Evolutionary conservation across 2,329 filamentous ascomycete species (phyloP).

Genomic region (Neofusicoccum ribis): DNA sequence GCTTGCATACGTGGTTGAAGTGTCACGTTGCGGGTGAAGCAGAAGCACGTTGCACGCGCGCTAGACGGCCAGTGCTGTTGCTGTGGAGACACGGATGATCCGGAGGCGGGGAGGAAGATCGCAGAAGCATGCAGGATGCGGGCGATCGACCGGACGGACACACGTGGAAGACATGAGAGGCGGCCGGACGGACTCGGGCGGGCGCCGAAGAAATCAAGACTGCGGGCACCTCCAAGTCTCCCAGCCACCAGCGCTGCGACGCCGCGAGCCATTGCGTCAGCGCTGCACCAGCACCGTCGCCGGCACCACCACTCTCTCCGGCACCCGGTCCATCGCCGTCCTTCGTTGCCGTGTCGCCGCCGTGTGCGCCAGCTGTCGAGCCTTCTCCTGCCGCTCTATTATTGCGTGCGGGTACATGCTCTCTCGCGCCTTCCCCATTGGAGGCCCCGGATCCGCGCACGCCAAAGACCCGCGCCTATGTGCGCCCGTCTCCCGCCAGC

Average conservation of each 20-base stretch:
- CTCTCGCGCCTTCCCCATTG: neutral
- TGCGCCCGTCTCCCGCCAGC: neutral
- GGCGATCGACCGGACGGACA: neutral
- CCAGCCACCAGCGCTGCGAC: slow-evolving; percentile 1
- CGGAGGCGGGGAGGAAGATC: slow-evolving; percentile 13
- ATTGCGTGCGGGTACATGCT: too few species aligned
- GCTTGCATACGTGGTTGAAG: too few species aligned
- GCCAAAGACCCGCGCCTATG: neutral
- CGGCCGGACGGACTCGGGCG: neutral
- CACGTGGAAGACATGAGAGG: neutral
- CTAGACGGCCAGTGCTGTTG: slow-evolving; percentile 3
- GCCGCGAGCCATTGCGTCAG: slow-evolving; percentile 7
- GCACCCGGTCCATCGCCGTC: neutral
- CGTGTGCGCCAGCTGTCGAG: neutral
- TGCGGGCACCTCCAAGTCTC: neutral
- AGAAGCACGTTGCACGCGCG: too few species aligned
- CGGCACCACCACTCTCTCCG: neutral
- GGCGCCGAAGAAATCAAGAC: neutral
- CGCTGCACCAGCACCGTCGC: neutral
- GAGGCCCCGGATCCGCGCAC: neutral
- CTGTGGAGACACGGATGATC: slow-evolving; percentile 13
- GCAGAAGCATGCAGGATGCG: neutral
- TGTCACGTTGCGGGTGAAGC: too few species aligned
- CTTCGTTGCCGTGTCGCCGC: too few species aligned
- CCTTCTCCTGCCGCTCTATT: too few species aligned